Percentiles rank a stretch among this genome's conserved stretches.
Conservation (phyloP, 2,329 filamentous ascomycete genomes). For the Neocucurbitaria cava region DNA sequence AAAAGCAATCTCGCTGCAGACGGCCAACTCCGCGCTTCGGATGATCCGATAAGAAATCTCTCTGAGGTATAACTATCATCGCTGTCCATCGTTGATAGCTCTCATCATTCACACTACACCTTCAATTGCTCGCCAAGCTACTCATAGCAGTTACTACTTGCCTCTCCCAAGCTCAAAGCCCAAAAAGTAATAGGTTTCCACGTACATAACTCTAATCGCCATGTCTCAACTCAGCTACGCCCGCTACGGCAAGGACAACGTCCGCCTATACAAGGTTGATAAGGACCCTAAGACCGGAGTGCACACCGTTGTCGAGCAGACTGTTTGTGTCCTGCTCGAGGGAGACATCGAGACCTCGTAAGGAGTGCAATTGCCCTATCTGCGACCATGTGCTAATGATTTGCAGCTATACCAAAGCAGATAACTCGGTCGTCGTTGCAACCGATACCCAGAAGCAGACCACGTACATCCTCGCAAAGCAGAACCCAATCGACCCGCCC, state of each 20-base stretch:
- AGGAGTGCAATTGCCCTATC: constrained; percentile 36
- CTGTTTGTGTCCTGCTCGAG: constrained; percentile 89
- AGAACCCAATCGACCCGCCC: constrained; percentile 88
- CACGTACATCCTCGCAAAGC: constrained; percentile 88
- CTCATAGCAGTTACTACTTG: background rate
- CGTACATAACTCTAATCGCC: constrained; percentile 15
- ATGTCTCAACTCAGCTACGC: constrained; percentile 63
- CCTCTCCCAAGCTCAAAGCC: background rate
- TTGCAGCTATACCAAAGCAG: constrained; percentile 83
- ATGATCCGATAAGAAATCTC: constrained; percentile 15
- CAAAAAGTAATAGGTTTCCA: background rate
- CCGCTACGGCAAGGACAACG: constrained; percentile 94
- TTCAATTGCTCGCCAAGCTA: constrained; percentile 8
- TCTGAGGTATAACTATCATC: constrained; percentile 38
- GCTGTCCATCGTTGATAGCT: constrained; percentile 19
- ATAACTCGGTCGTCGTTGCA: constrained; percentile 94
- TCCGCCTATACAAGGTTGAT: constrained; percentile 95
- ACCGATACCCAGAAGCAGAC: constrained; percentile 99
- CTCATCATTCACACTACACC: constrained; percentile 14
- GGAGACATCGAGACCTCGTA: constrained; percentile 87
- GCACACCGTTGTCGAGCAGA: constrained; percentile 93
- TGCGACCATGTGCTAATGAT: constrained; percentile 19
- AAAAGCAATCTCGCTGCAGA: constrained; percentile 32
- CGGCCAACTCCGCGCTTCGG: constrained; percentile 42
- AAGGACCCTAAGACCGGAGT: constrained; percentile 76